A percentile compares a stretch with the other conserved stretches of the same genome.
phyloP scores from a whole-genome alignment of 176 grass and related monocot species.

The Carex littledalei region DNA sequence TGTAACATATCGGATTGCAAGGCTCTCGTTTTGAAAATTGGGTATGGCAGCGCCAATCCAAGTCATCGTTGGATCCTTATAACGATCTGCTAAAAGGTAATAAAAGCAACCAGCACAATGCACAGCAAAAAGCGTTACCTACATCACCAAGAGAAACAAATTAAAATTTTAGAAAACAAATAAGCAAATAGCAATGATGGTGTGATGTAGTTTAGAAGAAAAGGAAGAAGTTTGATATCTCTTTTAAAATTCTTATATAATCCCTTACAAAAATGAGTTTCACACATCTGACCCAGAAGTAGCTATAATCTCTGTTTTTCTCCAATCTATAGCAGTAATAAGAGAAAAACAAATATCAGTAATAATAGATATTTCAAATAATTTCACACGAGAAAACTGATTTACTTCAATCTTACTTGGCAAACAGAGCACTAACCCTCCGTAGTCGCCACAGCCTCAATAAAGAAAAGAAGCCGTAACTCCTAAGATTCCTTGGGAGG shows the following conservation, averaged over 20 bases:
- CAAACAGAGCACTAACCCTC: slow-evolving; percentile 95
- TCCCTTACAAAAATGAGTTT: slow-evolving; percentile 90
- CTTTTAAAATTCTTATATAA: neutral
- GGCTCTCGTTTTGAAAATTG: slow-evolving; percentile 63
- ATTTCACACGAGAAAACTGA: neutral
- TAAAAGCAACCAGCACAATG: slow-evolving; percentile 95
- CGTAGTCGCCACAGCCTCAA: slow-evolving; percentile 93
- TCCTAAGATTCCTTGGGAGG: slow-evolving; percentile 48
- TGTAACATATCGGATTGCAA: slow-evolving; percentile 72
- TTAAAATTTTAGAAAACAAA: neutral
- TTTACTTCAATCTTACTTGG: slow-evolving; percentile 37
- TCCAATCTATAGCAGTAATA: slow-evolving; percentile 52
- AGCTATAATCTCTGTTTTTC: slow-evolving; percentile 89
- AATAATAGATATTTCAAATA: neutral
- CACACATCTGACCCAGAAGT: slow-evolving; percentile 95
- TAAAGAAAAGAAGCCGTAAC: slow-evolving; percentile 94
- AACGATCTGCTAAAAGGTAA: slow-evolving; percentile 85
- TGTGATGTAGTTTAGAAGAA: no score
- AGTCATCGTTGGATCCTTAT: slow-evolving; percentile 43
- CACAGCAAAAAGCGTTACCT: slow-evolving; percentile 97
- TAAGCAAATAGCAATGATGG: neutral
- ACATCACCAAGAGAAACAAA: slow-evolving; percentile 1
- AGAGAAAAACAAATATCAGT: slow-evolving; percentile 13
- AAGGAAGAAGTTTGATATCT: no score
- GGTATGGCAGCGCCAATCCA: slow-evolving; percentile 83